These are phyloP conservation scores for Chaetomium olivaceum DNA, from an alignment of 2,329 filamentous ascomycete species.

Conservation along the genomic window DNA sequence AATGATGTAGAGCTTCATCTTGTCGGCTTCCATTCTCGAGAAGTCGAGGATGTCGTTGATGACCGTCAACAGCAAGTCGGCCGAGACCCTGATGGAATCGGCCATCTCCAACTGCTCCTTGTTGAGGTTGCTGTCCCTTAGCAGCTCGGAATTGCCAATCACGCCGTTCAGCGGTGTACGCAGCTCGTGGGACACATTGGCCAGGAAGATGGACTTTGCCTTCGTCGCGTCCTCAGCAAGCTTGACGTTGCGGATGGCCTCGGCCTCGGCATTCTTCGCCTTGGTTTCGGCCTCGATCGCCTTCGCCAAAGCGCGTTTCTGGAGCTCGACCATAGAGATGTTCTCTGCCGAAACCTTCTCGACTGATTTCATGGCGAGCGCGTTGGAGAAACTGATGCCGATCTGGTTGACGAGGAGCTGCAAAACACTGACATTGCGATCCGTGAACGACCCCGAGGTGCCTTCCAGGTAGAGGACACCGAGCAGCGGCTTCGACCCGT, in stretches of 20 bases:
- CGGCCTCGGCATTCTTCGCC: slow-evolving; percentile 73
- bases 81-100: slow-evolving; percentile 82
- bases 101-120: slow-evolving; percentile 81
- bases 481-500: slow-evolving; percentile 68
- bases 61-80: slow-evolving; percentile 82
- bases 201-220: slow-evolving; percentile 78
- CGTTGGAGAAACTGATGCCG: slow-evolving; percentile 69
- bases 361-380: slow-evolving; percentile 66
- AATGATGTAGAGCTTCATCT: slow-evolving; percentile 77
- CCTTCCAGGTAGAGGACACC: slow-evolving; percentile 77
- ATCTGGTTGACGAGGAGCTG: slow-evolving; percentile 78
- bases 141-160: slow-evolving; percentile 82
- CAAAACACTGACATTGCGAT: slow-evolving; percentile 66
- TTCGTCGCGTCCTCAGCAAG: slow-evolving; percentile 81
- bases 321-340: slow-evolving; percentile 73
- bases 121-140: slow-evolving; percentile 73
- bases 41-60: slow-evolving; percentile 98
- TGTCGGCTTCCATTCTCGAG: slow-evolving; percentile 87
- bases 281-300: slow-evolving; percentile 73
- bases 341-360: slow-evolving; percentile 79
- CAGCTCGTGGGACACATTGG: slow-evolving; percentile 79
- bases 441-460: slow-evolving; percentile 73
- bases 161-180: slow-evolving; percentile 84
- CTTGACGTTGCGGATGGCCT: slow-evolving; percentile 76
- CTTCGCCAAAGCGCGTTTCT: slow-evolving; percentile 71